Evolutionary conservation across 176 grass and related monocot genomes (phyloP).

Genomic region (Triticum monococcum): DNA sequence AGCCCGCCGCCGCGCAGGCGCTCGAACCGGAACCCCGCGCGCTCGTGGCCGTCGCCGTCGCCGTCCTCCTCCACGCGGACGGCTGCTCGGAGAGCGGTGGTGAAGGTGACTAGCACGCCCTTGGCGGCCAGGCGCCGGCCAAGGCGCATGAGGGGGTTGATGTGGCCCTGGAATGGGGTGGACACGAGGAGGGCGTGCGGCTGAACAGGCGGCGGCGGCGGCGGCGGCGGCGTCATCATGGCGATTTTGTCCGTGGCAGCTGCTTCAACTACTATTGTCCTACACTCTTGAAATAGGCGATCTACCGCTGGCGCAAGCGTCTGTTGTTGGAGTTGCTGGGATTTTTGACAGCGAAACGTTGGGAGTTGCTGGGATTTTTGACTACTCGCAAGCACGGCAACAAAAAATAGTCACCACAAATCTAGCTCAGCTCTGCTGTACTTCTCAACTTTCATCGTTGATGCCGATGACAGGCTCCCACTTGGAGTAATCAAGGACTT

Average conservation of each 20-base stretch:
- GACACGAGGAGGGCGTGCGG: conserved; percentile 53
- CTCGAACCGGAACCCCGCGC: conserved; percentile 32
- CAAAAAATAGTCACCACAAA: neutral
- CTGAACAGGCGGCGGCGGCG: neutral
- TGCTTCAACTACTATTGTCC: neutral
- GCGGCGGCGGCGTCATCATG: neutral
- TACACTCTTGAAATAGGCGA: neutral
- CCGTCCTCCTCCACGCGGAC: neutral
- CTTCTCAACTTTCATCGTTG: neutral
- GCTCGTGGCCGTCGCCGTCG: neutral
- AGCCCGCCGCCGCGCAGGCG: conserved; percentile 12
- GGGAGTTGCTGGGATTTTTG: neutral
- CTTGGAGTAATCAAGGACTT: neutral
- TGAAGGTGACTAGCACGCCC: conserved; percentile 52
- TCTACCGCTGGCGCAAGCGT: neutral
- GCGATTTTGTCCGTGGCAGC: neutral
- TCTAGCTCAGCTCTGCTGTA: neutral
- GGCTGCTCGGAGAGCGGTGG: conserved; percentile 19
- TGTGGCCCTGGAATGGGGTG: conserved; percentile 43
- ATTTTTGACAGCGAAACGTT: neutral
- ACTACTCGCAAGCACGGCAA: neutral
- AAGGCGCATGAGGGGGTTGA: conserved; percentile 53
- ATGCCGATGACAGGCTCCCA: neutral
- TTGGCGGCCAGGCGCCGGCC: conserved; percentile 47
- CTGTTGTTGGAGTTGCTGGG: neutral